Conservation (phyloP, 1,284 basidiomycete species). For the Porogramme epimiltina region DNA sequence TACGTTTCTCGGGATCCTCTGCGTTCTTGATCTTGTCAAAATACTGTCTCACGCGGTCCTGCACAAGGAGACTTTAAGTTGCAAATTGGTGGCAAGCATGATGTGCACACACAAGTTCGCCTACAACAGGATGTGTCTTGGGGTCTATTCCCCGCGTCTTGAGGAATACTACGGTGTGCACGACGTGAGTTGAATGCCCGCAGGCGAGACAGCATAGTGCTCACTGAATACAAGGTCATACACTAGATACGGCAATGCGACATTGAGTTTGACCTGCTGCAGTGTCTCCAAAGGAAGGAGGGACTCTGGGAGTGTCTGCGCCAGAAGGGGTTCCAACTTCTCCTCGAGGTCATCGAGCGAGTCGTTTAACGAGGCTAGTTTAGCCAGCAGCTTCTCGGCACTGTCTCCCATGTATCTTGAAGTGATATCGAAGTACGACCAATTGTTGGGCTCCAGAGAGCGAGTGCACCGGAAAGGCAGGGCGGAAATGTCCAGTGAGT, state of each 20-base stretch:
- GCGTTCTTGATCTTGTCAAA: constrained; percentile 79
- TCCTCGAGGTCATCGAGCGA: constrained; percentile 71
- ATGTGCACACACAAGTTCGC: constrained; percentile 74
- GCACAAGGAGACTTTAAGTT: no score
- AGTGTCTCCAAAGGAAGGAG: constrained; percentile 64
- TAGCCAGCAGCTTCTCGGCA: constrained; percentile 55
- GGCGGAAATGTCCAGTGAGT: background rate
- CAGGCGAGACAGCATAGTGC: constrained; percentile 28
- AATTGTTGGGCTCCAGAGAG: no score
- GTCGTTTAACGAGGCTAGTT: constrained; percentile 48
- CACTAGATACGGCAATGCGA: constrained; percentile 73
- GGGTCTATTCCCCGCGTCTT: constrained; percentile 78
- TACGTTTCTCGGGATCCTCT: constrained; percentile 66
- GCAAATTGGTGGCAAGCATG: no score
- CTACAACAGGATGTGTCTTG: constrained; percentile 71
- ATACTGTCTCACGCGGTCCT: constrained; percentile 77
- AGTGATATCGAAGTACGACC: no score
- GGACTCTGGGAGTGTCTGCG: constrained; percentile 66
- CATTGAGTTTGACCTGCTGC: constrained; percentile 80
- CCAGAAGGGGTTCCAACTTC: constrained; percentile 61
- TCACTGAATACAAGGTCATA: constrained; percentile 83
- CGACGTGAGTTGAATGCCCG: background rate
- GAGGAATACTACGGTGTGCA: constrained; percentile 62
- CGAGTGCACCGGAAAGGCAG: no score
- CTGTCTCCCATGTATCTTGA: constrained; percentile 53